These are phyloP conservation scores for Fusarium pseudograminearum DNA, from an alignment of 2,329 filamentous ascomycete genomes.

Conservation along the genomic window DNA sequence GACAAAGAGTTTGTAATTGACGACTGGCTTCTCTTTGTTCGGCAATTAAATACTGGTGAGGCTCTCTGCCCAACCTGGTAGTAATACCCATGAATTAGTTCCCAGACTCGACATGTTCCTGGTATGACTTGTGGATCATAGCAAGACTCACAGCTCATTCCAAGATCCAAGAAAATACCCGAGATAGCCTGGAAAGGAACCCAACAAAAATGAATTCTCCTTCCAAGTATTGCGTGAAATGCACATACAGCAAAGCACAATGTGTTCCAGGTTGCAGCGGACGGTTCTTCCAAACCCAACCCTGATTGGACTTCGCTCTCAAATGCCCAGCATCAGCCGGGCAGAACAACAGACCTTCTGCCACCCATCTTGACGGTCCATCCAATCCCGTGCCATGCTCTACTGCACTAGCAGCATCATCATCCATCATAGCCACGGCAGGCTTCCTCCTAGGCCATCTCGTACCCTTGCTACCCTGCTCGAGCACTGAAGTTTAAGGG, in stretches of 20 bases:
- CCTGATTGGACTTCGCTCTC: conserved; percentile 30
- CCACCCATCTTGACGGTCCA: conserved; percentile 32
- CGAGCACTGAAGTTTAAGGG: conserved; percentile 32
- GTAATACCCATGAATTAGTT: conserved; percentile 4
- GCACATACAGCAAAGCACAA: not conserved
- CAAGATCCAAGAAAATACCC: conserved; percentile 13
- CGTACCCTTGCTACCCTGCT: conserved; percentile 18
- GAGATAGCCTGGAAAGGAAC: conserved; percentile 9
- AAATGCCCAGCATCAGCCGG: conserved; percentile 40
- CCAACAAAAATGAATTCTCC: conserved; percentile 1
- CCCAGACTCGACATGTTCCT: conserved; percentile 4
- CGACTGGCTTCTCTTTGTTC: conserved; percentile 5
- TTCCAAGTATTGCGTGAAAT: not conserved
- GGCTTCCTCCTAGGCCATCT: conserved; percentile 17
- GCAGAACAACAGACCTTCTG: conserved; percentile 42
- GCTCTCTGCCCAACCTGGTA: conserved; percentile 30
- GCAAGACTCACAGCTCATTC: not conserved
- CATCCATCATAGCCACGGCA: conserved; percentile 43
- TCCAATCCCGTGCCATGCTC: conserved; percentile 37
- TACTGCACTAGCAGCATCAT: conserved; percentile 37
- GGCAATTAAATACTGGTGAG: conserved; percentile 15
- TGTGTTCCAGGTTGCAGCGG: conserved; percentile 24
- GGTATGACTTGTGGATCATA: conserved; percentile 21
- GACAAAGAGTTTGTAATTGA: conserved; percentile 17
- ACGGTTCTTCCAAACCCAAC: conserved; percentile 12